Conservation (phyloP, 331 rosid genomes). For the Spiraea crenata region DNA sequence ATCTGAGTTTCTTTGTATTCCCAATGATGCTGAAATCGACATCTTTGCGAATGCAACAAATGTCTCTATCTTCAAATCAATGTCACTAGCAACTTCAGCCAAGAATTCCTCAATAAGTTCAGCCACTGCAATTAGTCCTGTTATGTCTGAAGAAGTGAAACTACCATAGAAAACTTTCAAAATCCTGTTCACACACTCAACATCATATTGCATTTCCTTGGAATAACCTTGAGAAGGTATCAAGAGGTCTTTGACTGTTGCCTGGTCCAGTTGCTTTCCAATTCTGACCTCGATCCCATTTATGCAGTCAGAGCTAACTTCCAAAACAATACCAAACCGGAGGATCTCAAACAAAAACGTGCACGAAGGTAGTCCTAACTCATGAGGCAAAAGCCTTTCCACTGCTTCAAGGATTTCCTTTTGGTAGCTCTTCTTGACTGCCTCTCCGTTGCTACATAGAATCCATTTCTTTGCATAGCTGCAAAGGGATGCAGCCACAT, state of each 20-base stretch:
- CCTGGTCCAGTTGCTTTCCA: constrained; percentile 52
- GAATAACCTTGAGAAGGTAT: constrained; percentile 32
- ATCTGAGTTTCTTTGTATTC: constrained; percentile 36
- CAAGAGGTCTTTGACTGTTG: constrained; percentile 43
- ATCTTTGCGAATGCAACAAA: constrained; percentile 44
- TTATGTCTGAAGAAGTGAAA: constrained; percentile 26
- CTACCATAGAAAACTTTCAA: constrained; percentile 38
- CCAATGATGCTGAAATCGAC: constrained; percentile 38
- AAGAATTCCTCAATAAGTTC: constrained; percentile 48
- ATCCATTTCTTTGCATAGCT: constrained; percentile 46
- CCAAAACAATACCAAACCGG: constrained; percentile 26
- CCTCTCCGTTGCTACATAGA: constrained; percentile 20
- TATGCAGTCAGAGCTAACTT: constrained; percentile 35
- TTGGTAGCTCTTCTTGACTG: constrained; percentile 23
- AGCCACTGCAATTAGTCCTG: constrained; percentile 37
- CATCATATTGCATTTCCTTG: constrained; percentile 33
- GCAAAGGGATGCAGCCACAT: constrained; percentile 40
- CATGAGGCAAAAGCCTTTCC: constrained; percentile 48
- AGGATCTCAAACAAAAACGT: constrained; percentile 40
- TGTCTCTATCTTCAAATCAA: constrained; percentile 29
- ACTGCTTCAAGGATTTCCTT: constrained; percentile 55
- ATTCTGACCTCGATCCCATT: constrained; percentile 46
- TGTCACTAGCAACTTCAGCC: constrained; percentile 35
- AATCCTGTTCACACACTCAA: constrained; percentile 38
- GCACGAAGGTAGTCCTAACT: constrained; percentile 37